Conservation (phyloP, 2,329 filamentous ascomycete species). For the Fusarium praegraminearum region DNA sequence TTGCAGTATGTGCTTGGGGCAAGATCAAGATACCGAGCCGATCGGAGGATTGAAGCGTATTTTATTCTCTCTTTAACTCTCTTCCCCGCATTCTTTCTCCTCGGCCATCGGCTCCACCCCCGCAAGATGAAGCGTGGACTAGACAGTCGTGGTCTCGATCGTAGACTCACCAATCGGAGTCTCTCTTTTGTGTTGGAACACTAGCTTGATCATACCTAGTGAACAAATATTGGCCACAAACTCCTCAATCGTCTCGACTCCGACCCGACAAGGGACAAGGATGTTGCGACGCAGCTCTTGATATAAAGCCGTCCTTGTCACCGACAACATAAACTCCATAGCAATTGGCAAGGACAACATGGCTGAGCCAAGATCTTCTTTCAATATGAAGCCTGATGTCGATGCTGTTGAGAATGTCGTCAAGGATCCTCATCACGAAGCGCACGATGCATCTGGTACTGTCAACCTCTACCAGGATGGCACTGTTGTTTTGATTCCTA, state of each 20-base stretch:
- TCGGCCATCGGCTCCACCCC: slow-evolving; percentile 30
- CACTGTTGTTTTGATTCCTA: slow-evolving; percentile 4
- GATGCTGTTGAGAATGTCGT: slow-evolving; percentile 12
- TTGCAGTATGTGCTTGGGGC: not conserved
- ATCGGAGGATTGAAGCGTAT: slow-evolving; percentile 2
- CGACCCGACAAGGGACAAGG: slow-evolving; percentile 5
- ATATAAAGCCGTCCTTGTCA: slow-evolving; percentile 9
- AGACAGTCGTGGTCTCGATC: not conserved
- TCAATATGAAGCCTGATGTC: slow-evolving; percentile 5
- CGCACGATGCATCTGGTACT: slow-evolving; percentile 5
- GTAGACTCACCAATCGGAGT: slow-evolving; percentile 7
- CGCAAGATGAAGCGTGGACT: not conserved
- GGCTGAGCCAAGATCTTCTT: slow-evolving; percentile 17
- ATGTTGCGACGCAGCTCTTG: no score
- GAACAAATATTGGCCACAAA: not conserved
- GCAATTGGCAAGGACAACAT: not conserved
- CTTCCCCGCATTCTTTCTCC: slow-evolving; percentile 14
- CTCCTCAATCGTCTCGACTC: not conserved
- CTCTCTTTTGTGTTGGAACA: not conserved
- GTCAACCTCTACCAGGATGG: slow-evolving; percentile 20
- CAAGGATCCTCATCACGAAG: not conserved
- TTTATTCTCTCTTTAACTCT: slow-evolving; percentile 1
- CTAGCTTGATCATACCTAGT: not conserved
- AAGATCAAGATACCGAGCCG: slow-evolving; percentile 22
- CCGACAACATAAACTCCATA: not conserved